phyloP scores from a whole-genome alignment of 2,329 filamentous ascomycete genomes.

The Diaporthe velutina region DNA sequence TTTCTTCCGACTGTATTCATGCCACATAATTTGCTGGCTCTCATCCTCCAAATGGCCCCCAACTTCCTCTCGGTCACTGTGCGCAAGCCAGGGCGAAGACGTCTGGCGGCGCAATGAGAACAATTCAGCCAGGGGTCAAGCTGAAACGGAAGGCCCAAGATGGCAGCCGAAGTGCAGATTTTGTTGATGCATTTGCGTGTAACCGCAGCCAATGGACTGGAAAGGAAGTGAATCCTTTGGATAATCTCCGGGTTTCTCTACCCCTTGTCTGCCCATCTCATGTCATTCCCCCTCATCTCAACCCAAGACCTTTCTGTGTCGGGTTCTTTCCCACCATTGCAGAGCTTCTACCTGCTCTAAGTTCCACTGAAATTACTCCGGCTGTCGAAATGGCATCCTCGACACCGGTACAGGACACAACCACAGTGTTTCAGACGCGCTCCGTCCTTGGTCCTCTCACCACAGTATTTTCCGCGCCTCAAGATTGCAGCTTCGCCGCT shows the following conservation, averaged over 20 bases:
- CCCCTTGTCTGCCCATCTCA: not conserved
- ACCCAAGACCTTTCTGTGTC: not conserved
- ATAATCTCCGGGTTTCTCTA: not conserved
- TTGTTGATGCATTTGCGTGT: not conserved
- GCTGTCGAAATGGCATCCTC: not conserved
- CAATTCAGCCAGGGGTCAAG: not conserved
- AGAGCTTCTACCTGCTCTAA: no score
- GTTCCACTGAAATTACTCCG: not conserved
- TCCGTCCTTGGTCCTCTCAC: slow-evolving; percentile 11
- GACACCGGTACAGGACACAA: not conserved
- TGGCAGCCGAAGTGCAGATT: not conserved
- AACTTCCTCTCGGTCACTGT: not conserved
- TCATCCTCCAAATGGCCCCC: not conserved
- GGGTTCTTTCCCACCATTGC: not conserved
- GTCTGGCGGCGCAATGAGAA: no score
- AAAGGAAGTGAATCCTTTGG: not conserved
- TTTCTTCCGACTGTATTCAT: not conserved
- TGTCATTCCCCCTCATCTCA: not conserved
- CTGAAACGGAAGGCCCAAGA: not conserved
- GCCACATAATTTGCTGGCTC: not conserved
- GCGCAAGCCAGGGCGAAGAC: no score
- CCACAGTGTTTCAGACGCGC: not conserved
- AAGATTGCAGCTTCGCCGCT: not conserved
- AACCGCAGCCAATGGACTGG: not conserved
- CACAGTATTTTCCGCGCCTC: not conserved